These are phyloP conservation scores for Cordyceps militaris DNA, from an alignment of 2,329 filamentous ascomycete species.

Conservation along the genomic window DNA sequence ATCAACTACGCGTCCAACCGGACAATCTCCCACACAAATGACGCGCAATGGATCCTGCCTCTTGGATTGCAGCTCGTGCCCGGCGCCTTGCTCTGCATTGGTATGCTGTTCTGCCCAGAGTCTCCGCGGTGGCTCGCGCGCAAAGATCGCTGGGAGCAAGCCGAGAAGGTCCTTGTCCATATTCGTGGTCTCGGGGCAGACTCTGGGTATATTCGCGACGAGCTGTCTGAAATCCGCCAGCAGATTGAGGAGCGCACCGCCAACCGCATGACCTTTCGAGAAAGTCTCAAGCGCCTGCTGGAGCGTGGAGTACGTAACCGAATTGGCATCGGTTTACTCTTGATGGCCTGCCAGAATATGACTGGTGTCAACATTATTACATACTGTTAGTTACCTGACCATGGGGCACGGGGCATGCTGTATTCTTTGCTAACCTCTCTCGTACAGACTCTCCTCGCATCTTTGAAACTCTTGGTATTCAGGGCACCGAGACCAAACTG, in stretches of 20 bases:
- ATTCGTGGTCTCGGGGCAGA: conserved; percentile 15
- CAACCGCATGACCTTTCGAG: conserved; percentile 23
- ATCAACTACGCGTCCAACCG: not conserved
- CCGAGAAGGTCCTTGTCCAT: not conserved
- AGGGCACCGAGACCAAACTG: not conserved
- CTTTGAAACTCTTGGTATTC: not conserved
- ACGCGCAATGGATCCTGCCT: conserved; percentile 41
- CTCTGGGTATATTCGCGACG: conserved; percentile 30
- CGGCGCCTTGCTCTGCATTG: conserved; percentile 41
- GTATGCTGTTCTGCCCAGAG: conserved; percentile 49
- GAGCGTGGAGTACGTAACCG: conserved; percentile 18
- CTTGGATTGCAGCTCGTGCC: conserved; percentile 48
- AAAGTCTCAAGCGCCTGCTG: conserved; percentile 20
- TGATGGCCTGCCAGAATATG: conserved; percentile 32
- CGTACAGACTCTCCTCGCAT: not conserved
- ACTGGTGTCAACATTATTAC: conserved; percentile 22
- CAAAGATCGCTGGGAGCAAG: conserved; percentile 44
- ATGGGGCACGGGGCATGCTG: not conserved
- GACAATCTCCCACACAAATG: conserved; percentile 24
- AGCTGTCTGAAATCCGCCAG: conserved; percentile 44
- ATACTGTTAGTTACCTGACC: not conserved
- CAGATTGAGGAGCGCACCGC: conserved; percentile 45
- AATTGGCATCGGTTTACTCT: conserved; percentile 44
- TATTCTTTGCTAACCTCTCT: not conserved
- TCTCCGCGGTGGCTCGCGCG: conserved; percentile 51